Base-by-base conservation (phyloP, 352 stramenopile species). In the Phytophthora chlamydospora region DNA sequence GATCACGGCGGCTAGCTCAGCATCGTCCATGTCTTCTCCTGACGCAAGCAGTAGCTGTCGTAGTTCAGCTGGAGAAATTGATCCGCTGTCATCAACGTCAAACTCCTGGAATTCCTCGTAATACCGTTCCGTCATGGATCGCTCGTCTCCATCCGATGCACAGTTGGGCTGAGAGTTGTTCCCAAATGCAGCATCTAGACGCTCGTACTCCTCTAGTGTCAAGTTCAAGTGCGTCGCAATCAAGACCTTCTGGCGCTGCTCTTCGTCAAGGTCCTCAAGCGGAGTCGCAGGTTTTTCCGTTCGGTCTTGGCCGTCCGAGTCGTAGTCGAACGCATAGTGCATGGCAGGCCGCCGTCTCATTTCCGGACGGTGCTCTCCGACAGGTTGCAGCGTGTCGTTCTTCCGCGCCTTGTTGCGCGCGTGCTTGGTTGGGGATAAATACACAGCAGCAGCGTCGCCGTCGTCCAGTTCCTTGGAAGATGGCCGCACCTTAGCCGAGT, bases 21-120 rank as follows among this genome's bases (percentile, higher is more conserved):
- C 69, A 14, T 90, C 85, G 41, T 94, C 85, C 77, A 91, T 89
- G 35, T 85, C 71, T 75, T 93, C 83, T 7, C 84, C 88, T 2
- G 85, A 73, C 0, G 75, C 72, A 2, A 70, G 45, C 5, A 96
- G 60, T 17, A 96, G 55, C 40, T 79, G 51, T 1, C 69, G 72
- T 6, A 96, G 63, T 54, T 96, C 85, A 3, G 73, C 65, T 0
- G 85, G 80, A 2, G 88, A 96, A 47, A 96, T 91, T 2, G 80
- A 61, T 2, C 84, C 85, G 40, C 87, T 96, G 16, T 83, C 62
- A 47, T 96, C 85, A n/a, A 79, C 70, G 55, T 96, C 88, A 55
- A 84, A 94, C 52, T 83, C 66, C 7, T 85, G 62, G 45, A 96
- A 96, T 7, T 90, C 49, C 2, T 73, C 56, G 10, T 71, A 68